A percentile compares a stretch with the other conserved stretches of the same genome.
Evolutionary conservation across 192 early-diverging fungal genomes (phyloP).

Genomic region (Coemansia asiatica): DNA sequence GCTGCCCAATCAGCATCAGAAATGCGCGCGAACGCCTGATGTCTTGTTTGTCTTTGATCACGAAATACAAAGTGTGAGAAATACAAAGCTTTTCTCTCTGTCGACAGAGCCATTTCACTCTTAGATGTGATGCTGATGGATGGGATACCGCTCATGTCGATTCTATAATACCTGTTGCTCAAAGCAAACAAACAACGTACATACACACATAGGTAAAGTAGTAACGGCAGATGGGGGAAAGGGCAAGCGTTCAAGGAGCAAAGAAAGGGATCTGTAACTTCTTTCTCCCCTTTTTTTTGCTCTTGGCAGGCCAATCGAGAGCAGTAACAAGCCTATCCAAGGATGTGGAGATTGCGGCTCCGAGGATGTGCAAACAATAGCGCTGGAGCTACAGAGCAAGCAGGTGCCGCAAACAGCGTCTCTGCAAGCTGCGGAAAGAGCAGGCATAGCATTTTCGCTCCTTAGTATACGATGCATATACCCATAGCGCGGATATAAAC

Average conservation of each 20-base stretch:
- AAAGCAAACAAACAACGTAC: too few species aligned
- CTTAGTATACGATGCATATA: background rate
- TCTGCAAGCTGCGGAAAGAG: too few species aligned
- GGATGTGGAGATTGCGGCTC: slow-evolving; percentile 1
- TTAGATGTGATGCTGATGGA: background rate
- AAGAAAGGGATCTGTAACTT: background rate
- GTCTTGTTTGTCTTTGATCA: background rate
- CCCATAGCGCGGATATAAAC: background rate
- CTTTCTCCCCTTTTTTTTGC: background rate
- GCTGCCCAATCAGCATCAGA: background rate
- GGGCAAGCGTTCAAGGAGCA: background rate
- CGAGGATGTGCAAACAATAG: background rate
- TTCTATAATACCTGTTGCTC: background rate
- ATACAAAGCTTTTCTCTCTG: too few species aligned
- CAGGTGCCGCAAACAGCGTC: background rate
- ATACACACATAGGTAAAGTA: background rate
- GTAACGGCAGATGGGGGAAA: background rate
- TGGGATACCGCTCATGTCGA: background rate
- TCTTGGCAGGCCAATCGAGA: slow-evolving; percentile 7
- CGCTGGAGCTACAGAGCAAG: background rate
- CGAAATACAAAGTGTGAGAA: background rate
- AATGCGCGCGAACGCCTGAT: background rate
- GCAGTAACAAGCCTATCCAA: slow-evolving; percentile 6
- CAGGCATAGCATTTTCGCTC: too few species aligned
- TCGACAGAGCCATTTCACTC: too few species aligned